Conservation (phyloP, 805 yeast genomes). For the Saccharomycopsis vini region DNA sequence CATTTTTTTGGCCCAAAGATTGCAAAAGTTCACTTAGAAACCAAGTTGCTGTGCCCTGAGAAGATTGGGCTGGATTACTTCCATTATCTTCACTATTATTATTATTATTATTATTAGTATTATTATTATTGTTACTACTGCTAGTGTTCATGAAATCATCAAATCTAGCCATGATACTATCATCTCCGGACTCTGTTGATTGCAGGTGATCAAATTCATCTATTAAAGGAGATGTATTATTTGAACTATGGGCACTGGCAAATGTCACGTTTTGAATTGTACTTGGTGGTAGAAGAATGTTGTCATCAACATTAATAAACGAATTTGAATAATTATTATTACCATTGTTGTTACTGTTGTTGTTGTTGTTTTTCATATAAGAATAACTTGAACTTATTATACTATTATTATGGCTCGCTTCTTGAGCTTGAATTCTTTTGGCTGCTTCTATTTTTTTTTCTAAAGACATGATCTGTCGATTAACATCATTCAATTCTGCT, state of each 20-base stretch:
- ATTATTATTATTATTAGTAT: background rate
- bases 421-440: conserved; percentile 12
- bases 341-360: background rate
- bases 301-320: no score
- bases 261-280: conserved; percentile 7
- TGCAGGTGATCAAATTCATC: background rate
- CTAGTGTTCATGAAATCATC: no score
- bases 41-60: conserved; percentile 34
- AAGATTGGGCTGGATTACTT: background rate
- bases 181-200: background rate
- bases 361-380: background rate
- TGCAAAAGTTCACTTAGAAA: conserved; percentile 53
- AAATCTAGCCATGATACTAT: no score
- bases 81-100: background rate
- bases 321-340: no score
- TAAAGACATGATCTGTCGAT: conserved; percentile 5
- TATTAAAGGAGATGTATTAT: conserved; percentile 8
- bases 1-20: conserved; percentile 42
- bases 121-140: no score
- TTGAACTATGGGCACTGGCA: conserved; percentile 11
- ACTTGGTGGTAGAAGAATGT: conserved; percentile 8
- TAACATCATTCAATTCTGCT: conserved; percentile 7
- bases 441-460: conserved; percentile 14
- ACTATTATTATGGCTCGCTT: conserved; percentile 2
- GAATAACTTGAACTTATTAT: conserved; percentile 4